Evolutionary conservation across 805 yeast genomes (phyloP).

Genomic region (Brettanomyces anomalus): DNA sequence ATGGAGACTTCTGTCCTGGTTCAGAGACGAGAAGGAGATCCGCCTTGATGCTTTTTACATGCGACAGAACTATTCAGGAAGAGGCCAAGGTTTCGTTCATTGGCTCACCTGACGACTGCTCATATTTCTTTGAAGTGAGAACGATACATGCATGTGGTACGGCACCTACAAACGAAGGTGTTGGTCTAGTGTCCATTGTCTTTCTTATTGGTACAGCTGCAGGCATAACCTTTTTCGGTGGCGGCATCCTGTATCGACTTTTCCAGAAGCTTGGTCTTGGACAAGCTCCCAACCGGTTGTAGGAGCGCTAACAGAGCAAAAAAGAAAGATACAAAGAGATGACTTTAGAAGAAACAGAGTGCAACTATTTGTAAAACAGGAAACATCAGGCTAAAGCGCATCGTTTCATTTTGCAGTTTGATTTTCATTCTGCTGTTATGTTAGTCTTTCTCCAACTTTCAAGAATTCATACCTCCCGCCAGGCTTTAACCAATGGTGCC

Average conservation of each 20-base stretch:
- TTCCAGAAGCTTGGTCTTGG: slow-evolving; percentile 14
- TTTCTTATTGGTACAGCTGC: slow-evolving; percentile 39
- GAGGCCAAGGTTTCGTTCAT: slow-evolving; percentile 61
- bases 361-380: no score
- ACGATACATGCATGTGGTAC: slow-evolving; percentile 85
- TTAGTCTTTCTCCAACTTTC: no score
- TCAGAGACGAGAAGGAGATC: slow-evolving; percentile 49
- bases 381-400: no score
- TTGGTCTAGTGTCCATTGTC: slow-evolving; percentile 60
- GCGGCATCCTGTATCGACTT: slow-evolving; percentile 29
- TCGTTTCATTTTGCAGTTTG: no score
- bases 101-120: slow-evolving; percentile 68
- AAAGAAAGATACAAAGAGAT: background rate
- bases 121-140: slow-evolving; percentile 74
- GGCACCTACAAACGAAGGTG: slow-evolving; percentile 54
- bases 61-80: slow-evolving; percentile 65
- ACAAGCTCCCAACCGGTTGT: background rate
- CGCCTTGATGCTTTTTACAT: slow-evolving; percentile 60
- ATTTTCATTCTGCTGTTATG: no score
- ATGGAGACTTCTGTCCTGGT: slow-evolving; percentile 53
- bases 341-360: no score
- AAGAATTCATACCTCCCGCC: no score
- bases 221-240: slow-evolving; percentile 32
- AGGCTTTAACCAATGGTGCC: no score
- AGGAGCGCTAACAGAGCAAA: no score